Evolutionary conservation across 768 basidiomycete genomes (phyloP).

Genomic region (Trametes maxima): DNA sequence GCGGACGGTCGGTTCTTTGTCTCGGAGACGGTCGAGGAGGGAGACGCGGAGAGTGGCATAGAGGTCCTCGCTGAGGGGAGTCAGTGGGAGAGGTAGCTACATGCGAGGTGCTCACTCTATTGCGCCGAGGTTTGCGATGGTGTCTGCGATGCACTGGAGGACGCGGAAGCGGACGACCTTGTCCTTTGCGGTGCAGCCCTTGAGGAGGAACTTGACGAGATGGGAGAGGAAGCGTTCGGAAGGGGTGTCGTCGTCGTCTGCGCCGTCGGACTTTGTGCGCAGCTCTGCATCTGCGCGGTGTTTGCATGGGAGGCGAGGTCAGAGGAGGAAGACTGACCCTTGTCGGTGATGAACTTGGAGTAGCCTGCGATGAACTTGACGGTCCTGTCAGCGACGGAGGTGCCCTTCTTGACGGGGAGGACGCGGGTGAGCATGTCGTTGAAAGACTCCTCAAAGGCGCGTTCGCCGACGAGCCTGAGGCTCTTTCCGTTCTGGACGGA

Average conservation of each 20-base stretch:
- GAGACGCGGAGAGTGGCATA: slow-evolving; percentile 62
- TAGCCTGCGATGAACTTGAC: slow-evolving; percentile 85
- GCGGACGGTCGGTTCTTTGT: slow-evolving; percentile 79
- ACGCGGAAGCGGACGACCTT: slow-evolving; percentile 84
- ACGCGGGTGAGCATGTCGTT: slow-evolving; percentile 59
- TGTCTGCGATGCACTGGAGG: slow-evolving; percentile 73
- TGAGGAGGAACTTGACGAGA: slow-evolving; percentile 59
- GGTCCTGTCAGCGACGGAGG: slow-evolving; percentile 68
- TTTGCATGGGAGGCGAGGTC: neutral
- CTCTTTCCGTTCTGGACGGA: slow-evolving; percentile 49
- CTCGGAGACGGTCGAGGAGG: slow-evolving; percentile 71
- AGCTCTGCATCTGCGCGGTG: slow-evolving; percentile 40
- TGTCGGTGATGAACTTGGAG: slow-evolving; percentile 71
- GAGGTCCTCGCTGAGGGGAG: slow-evolving; percentile 64
- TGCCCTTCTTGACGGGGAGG: slow-evolving; percentile 80
- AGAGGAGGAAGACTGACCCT: slow-evolving; percentile 50
- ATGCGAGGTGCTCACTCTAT: slow-evolving; percentile 66
- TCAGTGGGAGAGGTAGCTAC: neutral
- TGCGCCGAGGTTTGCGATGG: slow-evolving; percentile 79
- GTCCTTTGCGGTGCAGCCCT: slow-evolving; percentile 84
- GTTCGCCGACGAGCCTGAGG: slow-evolving; percentile 72
- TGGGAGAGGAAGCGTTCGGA: slow-evolving; percentile 52
- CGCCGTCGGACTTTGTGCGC: slow-evolving; percentile 36
- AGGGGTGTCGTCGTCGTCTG: slow-evolving; percentile 53
- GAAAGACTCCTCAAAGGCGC: slow-evolving; percentile 70